Base-by-base conservation (phyloP, 495 filamentous ascomycete species). In the Cairneyella variabilis region DNA sequence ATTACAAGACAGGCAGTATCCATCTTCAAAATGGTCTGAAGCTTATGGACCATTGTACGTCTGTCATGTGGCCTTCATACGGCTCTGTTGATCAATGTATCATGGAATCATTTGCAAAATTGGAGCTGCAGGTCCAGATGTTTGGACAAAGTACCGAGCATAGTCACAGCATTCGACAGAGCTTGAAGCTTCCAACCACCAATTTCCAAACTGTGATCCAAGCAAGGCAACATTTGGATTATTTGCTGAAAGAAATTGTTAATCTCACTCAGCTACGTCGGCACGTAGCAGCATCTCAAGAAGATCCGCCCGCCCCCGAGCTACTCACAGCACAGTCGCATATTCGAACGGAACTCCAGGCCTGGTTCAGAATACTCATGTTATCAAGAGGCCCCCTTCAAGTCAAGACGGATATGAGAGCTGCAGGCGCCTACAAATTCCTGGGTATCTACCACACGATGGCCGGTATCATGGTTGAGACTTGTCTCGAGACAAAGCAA, bases 11-110 rank as follows among this genome's bases (percentile, higher is more conserved):
- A 0, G 72, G 69, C 11, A 63, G 66, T 18, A 54, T 59, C 10
- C 79, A 82, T 63, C 69, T 82, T 14, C 66, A 70, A 48, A 71
- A 59, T 45, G 74, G 75, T 5, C 23, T 71, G 23, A 64, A 57
- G 9, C 54, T 75, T 9, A 50, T 74, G 9, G 40, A 17, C 22
- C 26, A 50, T n/a, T n/a, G n/a, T n/a, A n/a, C n/a, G n/a, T n/a
- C n/a, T n/a, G n/a, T n/a, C n/a, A n/a, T n/a, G n/a, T n/a, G n/a
- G n/a, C n/a, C n/a, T n/a, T n/a, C n/a, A n/a, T n/a, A n/a, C n/a
- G n/a, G n/a, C 12, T 60, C 62, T 5, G 53, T 58, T 6, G 71
- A 73, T 47, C 65, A 71, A 25, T 69, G 62, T 59, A 65, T 76
- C n/a, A 57, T 63, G 25, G 66, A 71, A 56, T 61, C 54, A 17